Evolutionary conservation across 768 basidiomycete species (phyloP).

Genomic region (Russula abietina): DNA sequence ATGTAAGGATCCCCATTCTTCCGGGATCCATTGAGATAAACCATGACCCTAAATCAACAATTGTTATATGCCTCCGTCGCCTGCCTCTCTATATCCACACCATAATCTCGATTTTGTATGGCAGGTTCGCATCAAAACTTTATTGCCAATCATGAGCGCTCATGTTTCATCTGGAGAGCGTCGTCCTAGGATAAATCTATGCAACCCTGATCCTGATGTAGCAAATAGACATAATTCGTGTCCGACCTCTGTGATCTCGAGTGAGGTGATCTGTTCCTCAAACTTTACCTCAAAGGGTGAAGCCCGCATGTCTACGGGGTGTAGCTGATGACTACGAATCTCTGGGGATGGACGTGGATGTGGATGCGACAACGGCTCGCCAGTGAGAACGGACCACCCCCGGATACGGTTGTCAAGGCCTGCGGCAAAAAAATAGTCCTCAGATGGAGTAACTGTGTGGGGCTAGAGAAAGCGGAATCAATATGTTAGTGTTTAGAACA

Average conservation of each 20-base stretch:
- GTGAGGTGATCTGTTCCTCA: slow-evolving; percentile 17
- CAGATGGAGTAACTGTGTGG: slow-evolving; percentile 48
- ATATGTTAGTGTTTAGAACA: neutral
- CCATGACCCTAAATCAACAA: neutral
- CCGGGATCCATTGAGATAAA: neutral
- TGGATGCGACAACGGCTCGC: slow-evolving; percentile 34
- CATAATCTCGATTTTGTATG: neutral
- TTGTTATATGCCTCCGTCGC: neutral
- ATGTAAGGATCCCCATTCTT: neutral
- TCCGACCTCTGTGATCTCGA: slow-evolving; percentile 16
- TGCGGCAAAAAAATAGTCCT: slow-evolving; percentile 60
- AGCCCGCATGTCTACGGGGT: neutral
- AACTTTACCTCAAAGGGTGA: slow-evolving; percentile 17
- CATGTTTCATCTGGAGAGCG: slow-evolving; percentile 1
- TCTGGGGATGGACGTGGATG: slow-evolving; percentile 24
- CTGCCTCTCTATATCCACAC: neutral
- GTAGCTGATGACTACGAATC: neutral
- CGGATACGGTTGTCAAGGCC: slow-evolving; percentile 61
- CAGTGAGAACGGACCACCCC: slow-evolving; percentile 61
- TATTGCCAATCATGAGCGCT: neutral
- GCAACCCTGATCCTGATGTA: slow-evolving; percentile 17
- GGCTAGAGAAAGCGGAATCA: slow-evolving; percentile 39
- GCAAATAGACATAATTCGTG: slow-evolving; percentile 21
- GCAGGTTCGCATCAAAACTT: neutral
- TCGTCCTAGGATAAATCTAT: slow-evolving; percentile 20